phyloP scores from a whole-genome alignment of 345 rosid species.

The Crucihimalaya himalaica region DNA sequence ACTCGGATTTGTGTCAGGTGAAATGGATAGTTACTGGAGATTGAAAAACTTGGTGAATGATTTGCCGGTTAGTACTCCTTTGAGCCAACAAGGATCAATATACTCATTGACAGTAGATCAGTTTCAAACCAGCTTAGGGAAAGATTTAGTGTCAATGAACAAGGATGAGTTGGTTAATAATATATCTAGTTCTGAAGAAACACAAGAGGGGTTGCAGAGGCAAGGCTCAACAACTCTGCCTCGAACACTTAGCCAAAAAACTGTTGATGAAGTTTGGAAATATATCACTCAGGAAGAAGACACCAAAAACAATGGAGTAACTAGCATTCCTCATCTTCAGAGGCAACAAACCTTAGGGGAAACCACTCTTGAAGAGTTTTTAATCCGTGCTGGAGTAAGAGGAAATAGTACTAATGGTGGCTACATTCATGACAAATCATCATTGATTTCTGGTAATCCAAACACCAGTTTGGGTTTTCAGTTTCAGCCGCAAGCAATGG shows the following conservation, averaged over 20 bases:
- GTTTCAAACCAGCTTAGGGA: slow-evolving; percentile 62
- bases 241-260: slow-evolving; percentile 68
- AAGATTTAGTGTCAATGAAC: slow-evolving; percentile 84
- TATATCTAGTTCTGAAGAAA: slow-evolving; percentile 65
- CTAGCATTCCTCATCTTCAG: slow-evolving; percentile 46
- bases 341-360: slow-evolving; percentile 85
- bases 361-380: slow-evolving; percentile 77
- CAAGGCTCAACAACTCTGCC: slow-evolving; percentile 79
- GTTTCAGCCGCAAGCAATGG: slow-evolving; percentile 51
- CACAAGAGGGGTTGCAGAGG: slow-evolving; percentile 55
- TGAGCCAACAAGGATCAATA: slow-evolving; percentile 60
- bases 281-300: slow-evolving; percentile 50
- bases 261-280: slow-evolving; percentile 83
- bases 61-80: slow-evolving; percentile 30
- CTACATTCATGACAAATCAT: slow-evolving; percentile 32
- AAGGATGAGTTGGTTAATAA: slow-evolving; percentile 71
- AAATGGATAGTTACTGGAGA: slow-evolving; percentile 64
- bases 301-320: slow-evolving; percentile 30
- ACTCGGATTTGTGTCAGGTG: slow-evolving; percentile 5
- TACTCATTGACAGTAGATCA: slow-evolving; percentile 74
- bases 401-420: slow-evolving; percentile 38
- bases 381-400: slow-evolving; percentile 63
- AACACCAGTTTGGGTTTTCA: slow-evolving; percentile 47
- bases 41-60: slow-evolving; percentile 51
- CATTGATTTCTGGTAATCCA: slow-evolving; percentile 10